phyloP scores from a whole-genome alignment of 1,139 yeast species.

The Saccharomycopsis phalli region DNA sequence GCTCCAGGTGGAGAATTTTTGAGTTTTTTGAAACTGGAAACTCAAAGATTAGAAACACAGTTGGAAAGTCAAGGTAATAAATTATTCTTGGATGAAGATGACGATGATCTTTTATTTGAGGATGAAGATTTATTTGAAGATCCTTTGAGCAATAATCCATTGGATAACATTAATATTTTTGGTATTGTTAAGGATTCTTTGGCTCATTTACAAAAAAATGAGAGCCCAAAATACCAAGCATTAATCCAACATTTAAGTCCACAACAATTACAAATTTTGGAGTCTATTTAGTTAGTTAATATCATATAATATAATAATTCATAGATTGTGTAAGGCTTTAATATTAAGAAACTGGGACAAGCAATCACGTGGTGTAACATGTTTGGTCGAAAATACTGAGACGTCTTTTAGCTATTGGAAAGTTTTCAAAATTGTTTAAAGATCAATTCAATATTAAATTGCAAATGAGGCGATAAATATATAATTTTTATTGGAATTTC shows the following conservation, averaged over 20 bases:
- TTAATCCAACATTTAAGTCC: slow-evolving; percentile 24
- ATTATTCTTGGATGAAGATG: slow-evolving; percentile 28
- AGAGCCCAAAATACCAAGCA: slow-evolving; percentile 29
- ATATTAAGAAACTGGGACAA: too few relatives aligned
- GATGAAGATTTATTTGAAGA: slow-evolving; percentile 66
- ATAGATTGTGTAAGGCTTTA: too few relatives aligned
- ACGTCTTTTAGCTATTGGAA: too few relatives aligned
- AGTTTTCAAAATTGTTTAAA: too few relatives aligned
- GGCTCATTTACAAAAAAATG: slow-evolving; percentile 28
- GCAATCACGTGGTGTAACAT: too few relatives aligned
- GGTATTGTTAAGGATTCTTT: slow-evolving; percentile 39
- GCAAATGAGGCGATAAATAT: too few relatives aligned
- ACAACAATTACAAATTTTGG: slow-evolving; percentile 2
- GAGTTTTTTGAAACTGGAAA: slow-evolving; percentile 21
- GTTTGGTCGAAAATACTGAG: too few relatives aligned
- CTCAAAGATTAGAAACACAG: slow-evolving; percentile 4
- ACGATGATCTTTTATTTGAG: slow-evolving; percentile 38
- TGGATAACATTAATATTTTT: slow-evolving; percentile 66
- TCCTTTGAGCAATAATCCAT: slow-evolving; percentile 67
- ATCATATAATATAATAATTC: too few relatives aligned
- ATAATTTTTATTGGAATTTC: too few relatives aligned
- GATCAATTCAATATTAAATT: too few relatives aligned
- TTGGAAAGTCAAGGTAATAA: slow-evolving; percentile 23
- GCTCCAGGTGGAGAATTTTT: slow-evolving; percentile 6
- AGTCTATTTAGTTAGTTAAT: not conserved